Evolutionary conservation across 176 grass and related monocot species (phyloP), one percentile per base, ranked within the genome.

Genomic region (Hordeum vulgare): DNA sequence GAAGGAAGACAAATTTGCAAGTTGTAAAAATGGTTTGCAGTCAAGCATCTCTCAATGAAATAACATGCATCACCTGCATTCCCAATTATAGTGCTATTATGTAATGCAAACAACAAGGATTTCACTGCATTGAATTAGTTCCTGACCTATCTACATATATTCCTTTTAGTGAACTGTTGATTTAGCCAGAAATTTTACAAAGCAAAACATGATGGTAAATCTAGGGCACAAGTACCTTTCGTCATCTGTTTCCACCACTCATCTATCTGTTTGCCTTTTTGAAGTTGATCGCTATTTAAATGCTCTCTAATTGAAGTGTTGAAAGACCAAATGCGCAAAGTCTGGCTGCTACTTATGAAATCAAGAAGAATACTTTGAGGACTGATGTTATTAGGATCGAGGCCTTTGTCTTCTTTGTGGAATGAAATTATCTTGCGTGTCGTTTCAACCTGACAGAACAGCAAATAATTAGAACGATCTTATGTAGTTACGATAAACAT

Each of bases 341-440:
- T 95, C 84, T 98, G 96, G 78, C 96, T 98, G 86, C 93, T 94
- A 85, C 89, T 94, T 25, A 98, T 98, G 82, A 98, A 98, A 77
- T 98, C 96, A 72, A 98, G 85, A 86, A 98, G 96, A 93, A 98
- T 93, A 77, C 87, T 87, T 90, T 98, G 96, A 80, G 92, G 81
- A 60, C 84, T 94, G 63, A 91, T 73, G 82, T 89, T 87, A 88
- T 78, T 94, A 74, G 90, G 72, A 69, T 98, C 93, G 73, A 92
- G 61, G 87, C 42, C 90, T 87, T 98, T 98, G 69, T 98, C 96
- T 89, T 98, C 96, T 85, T 98, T 98, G 71, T 98, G 96, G 80
- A 98, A 98, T 77, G 93, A 98, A 87, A 98, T 95, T 81, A 98
- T 98, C 83, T 98, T 98, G 67, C 89, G 93, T 65, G 90, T 98